Conservation (phyloP, 768 basidiomycete genomes). For the Auricularia heimuer region DNA sequence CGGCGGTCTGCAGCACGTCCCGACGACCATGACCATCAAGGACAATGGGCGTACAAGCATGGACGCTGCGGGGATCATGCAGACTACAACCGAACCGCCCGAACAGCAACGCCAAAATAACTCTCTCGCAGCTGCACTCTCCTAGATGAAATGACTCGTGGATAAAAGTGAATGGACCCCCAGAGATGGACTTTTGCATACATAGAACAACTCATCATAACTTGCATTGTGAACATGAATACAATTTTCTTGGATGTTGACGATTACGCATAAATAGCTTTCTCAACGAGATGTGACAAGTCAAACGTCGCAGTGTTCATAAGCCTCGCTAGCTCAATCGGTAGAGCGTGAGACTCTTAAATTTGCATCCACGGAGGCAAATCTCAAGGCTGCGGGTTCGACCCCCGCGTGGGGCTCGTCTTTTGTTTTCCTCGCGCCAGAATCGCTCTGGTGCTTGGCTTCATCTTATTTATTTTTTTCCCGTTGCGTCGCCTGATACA, state of each 20-base stretch:
- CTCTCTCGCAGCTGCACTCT: background rate
- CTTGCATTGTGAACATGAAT: too few relatives aligned
- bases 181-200: too few relatives aligned
- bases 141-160: background rate
- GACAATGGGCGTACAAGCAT: background rate
- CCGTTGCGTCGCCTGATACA: too few relatives aligned
- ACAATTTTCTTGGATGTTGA: too few relatives aligned
- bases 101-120: background rate
- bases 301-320: too few relatives aligned
- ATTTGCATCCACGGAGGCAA: background rate
- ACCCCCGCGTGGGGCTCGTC: constrained; percentile 10
- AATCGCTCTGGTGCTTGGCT: too few relatives aligned
- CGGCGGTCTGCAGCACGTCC: background rate
- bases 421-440: background rate
- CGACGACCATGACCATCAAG: background rate
- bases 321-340: constrained; percentile 11
- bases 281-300: too few relatives aligned
- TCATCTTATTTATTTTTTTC: too few relatives aligned
- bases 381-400: constrained; percentile 12
- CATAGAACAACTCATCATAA: too few relatives aligned
- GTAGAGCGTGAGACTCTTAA: constrained; percentile 12
- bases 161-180: too few relatives aligned
- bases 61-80: background rate
- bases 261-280: too few relatives aligned
- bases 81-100: background rate